Percentiles rank a stretch among this genome's conserved stretches.
phyloP scores from a whole-genome alignment of 805 yeast genomes.

The Lachancea thermotolerans region DNA sequence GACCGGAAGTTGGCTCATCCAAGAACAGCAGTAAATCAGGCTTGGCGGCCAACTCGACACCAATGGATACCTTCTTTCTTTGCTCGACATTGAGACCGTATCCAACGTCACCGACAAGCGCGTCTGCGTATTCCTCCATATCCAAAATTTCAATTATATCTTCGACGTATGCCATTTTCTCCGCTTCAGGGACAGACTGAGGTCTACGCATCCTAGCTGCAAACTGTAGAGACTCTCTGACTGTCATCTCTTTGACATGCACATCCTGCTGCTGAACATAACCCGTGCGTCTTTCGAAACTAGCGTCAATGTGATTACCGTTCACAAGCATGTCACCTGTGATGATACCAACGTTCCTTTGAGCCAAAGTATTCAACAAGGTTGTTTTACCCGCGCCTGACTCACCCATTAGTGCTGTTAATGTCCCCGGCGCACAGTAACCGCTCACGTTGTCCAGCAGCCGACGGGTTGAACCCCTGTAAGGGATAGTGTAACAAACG shows the following conservation, averaged over 20 bases:
- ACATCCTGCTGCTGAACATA: conserved; percentile 53
- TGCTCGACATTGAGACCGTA: conserved; percentile 39
- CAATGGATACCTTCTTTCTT: conserved; percentile 39
- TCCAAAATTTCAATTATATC: conserved; percentile 43
- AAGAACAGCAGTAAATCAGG: conserved; percentile 41
- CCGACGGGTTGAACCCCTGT: conserved; percentile 38
- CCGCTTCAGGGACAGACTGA: conserved; percentile 36
- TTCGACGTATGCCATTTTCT: conserved; percentile 43
- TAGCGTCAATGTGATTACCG: conserved; percentile 42
- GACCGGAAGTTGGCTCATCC: conserved; percentile 50
- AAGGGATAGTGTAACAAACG: conserved; percentile 32
- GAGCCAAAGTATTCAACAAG: conserved; percentile 45
- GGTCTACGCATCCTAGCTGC: conserved; percentile 49
- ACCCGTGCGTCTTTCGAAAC: conserved; percentile 49
- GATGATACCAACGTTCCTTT: conserved; percentile 46
- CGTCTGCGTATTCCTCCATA: conserved; percentile 49
- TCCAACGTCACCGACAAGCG: conserved; percentile 41
- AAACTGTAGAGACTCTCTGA: conserved; percentile 36
- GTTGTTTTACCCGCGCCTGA: conserved; percentile 64
- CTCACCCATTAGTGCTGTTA: conserved; percentile 59
- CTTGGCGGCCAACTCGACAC: conserved; percentile 42
- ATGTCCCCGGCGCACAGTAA: conserved; percentile 46
- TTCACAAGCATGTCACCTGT: conserved; percentile 53
- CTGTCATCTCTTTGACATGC: conserved; percentile 37
- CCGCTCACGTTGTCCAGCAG: conserved; percentile 45